A percentile compares a stretch with the other conserved stretches of the same genome.
phyloP scores from a whole-genome alignment of 164 flowering plant species.

The Euptelea pleiosperma region DNA sequence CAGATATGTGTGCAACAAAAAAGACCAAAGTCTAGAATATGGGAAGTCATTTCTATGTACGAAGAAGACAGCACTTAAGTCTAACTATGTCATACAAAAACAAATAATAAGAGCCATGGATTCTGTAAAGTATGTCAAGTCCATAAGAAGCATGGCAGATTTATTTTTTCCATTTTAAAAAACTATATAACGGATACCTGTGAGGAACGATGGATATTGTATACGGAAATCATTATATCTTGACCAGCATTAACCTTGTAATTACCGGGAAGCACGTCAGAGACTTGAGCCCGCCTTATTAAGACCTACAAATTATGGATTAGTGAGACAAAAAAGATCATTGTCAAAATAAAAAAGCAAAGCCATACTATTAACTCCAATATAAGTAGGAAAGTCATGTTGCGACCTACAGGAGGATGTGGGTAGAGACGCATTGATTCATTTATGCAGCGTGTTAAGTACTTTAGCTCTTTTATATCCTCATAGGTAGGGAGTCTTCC shows the following conservation, averaged over 20 bases:
- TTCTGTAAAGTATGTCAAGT: too few species aligned
- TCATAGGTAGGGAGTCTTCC: slow-evolving; percentile 74
- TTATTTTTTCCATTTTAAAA: too few species aligned
- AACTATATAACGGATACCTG: slow-evolving; percentile 41
- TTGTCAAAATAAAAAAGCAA: background rate
- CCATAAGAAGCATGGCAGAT: too few species aligned
- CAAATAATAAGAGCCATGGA: too few species aligned
- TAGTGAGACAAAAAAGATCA: background rate
- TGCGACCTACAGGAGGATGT: slow-evolving; percentile 89
- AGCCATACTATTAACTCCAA: background rate
- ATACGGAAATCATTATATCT: slow-evolving; percentile 96
- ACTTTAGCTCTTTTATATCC: slow-evolving; percentile 76
- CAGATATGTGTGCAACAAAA: too few species aligned
- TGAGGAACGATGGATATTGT: slow-evolving; percentile 84
- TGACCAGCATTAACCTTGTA: slow-evolving; percentile 87
- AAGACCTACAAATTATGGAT: slow-evolving; percentile 49
- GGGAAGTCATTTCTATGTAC: too few species aligned
- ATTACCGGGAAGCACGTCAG: slow-evolving; percentile 84
- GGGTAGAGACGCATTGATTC: slow-evolving; percentile 93
- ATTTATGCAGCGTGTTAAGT: slow-evolving; percentile 70
- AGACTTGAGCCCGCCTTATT: slow-evolving; percentile 75
- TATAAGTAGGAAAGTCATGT: slow-evolving; percentile 1
- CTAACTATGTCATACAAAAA: too few species aligned
- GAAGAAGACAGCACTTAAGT: too few species aligned
- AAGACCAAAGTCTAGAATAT: too few species aligned